phyloP scores from a whole-genome alignment of 371 early-diverging fungal species.

The Dipsacomyces acuminosporus region DNA sequence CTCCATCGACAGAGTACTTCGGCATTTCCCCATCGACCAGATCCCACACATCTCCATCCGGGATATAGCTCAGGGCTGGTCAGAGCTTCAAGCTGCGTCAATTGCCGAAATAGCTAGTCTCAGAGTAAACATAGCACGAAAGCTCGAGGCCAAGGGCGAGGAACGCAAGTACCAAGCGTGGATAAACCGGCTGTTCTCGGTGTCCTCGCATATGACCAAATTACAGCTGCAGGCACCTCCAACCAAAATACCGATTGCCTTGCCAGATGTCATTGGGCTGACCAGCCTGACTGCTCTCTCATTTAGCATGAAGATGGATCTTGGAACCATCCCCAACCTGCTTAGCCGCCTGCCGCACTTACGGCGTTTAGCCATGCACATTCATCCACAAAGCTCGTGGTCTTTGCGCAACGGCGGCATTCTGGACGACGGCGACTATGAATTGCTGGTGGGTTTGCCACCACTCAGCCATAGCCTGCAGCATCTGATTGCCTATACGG shows the following conservation, averaged over 20 bases:
- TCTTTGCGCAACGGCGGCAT: constrained; percentile 11
- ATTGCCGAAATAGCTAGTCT: constrained; percentile 4
- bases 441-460: constrained; percentile 12
- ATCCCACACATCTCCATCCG: constrained; percentile 28
- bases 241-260: constrained; percentile 6
- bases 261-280: constrained; percentile 35
- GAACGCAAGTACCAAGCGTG: constrained; percentile 22
- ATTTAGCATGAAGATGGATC: constrained; percentile 28
- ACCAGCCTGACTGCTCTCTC: constrained; percentile 15
- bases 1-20: constrained; percentile 10
- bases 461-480: constrained; percentile 23
- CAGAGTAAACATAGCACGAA: constrained; percentile 10
- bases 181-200: constrained; percentile 31
- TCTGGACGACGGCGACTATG: constrained; percentile 7
- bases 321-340: constrained; percentile 22
- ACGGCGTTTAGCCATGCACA: constrained; percentile 21
- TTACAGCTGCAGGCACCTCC: constrained; percentile 23
- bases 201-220: constrained; percentile 16
- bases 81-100: not conserved
- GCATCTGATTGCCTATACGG: constrained; percentile 20
- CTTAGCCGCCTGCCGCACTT: constrained; percentile 22
- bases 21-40: constrained; percentile 15
- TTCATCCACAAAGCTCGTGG: constrained; percentile 21
- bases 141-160: not conserved
- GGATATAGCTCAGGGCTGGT: constrained; percentile 16